Base-by-base conservation (phyloP, 2,329 filamentous ascomycete genomes). In the Fusarium drepaniforme region DNA sequence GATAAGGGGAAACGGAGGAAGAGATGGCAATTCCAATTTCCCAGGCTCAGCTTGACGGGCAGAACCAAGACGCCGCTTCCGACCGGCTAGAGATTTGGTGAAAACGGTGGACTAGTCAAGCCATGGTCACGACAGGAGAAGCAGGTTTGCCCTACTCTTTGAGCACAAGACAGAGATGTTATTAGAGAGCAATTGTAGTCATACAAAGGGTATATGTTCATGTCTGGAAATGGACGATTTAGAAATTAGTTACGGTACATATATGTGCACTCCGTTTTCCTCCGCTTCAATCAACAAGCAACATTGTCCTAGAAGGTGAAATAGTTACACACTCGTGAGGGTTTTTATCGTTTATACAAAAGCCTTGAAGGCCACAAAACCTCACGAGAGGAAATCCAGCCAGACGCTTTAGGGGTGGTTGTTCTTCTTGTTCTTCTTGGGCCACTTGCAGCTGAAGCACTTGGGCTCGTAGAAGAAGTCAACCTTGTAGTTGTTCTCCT, bases 141-240 rank as follows among this genome's bases (percentile, higher is more conserved):
- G 7, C 49, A 53, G 15, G 21, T 44, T 44, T 21, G 18, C 11
- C 16, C n/a, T 44, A 12, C 3, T 53, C 49, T 30, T 53, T 12
- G 23, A 49, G 23, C 44, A 49, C 23, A 49, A 5, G 18, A 53
- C 2, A 53, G 23, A 23, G 25, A 12, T 58, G 3, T 35, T 25
- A 28, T 58, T 46, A 67, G 44, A 30, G 28, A 68, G 38, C 25
- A 74, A 59, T 18, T 33, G 25, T 49, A 59, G 72, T 75, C 72
- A 69, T 49, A 73, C 65, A 28, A 42, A 42, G 58, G 49, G 46
- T 73, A 75, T 67, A 73, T 75, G 49, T 75, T 68, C 63, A 68
- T 66, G 42, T 70, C 53, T 70, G 21, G 53, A 59, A 67, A n/a
- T 63, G 71, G 68, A 56, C 51, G 57, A 62, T 60, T 60, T 60